Evolutionary conservation across 371 early-diverging fungal genomes (phyloP), one percentile per base, ranked within the genome.

Genomic region (Basidiobolus meristosporus): DNA sequence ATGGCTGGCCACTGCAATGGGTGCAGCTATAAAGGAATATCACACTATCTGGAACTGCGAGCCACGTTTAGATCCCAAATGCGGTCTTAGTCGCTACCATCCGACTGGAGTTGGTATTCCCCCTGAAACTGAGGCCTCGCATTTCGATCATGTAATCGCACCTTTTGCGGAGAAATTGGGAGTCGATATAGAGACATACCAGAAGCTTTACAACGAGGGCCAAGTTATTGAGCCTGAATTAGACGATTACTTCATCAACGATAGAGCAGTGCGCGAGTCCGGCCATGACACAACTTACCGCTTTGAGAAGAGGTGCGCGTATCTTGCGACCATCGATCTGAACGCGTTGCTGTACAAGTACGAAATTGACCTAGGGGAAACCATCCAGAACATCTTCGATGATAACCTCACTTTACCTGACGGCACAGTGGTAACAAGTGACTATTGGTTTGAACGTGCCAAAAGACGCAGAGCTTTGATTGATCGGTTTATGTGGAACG

Each of bases 241-340:
- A 31, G 95, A 97, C 61, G 74, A 61, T 26, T 97, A 92, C 56
- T 97, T 97, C 55, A 66, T 88, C 36, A 95, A 97, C 51, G 97
- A 97, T 48, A 76, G 97, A 9, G 93, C 95, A 0, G 95, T 92
- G 2, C 76, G 97, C 31, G 93, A 93, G 59, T 87, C 88, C 10
- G 97, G 95, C 7, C 95, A 96, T 57, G 95, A 96, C 53, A 93
- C 95, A 0, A 85, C 93, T 11, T 93, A 96, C 52, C 71, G 95
- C 1, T 75, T 87, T 31, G 97, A 97, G 48, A 77, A 77, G 31
- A 62, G 76, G 18, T 90, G 91, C 54, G 97, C 93, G 0, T 65
- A 84, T 44, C 59, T 96, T 45, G 86, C 83, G 3, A 90, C 95
- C 0, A 70, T 93, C 35, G 97, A 96, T 48, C 57, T 96, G 40